Percentiles rank a stretch among this genome's conserved stretches.
These are phyloP conservation scores for Actinidia chinensis DNA, from an alignment of 179 eudicot species.

Conservation along the genomic window DNA sequence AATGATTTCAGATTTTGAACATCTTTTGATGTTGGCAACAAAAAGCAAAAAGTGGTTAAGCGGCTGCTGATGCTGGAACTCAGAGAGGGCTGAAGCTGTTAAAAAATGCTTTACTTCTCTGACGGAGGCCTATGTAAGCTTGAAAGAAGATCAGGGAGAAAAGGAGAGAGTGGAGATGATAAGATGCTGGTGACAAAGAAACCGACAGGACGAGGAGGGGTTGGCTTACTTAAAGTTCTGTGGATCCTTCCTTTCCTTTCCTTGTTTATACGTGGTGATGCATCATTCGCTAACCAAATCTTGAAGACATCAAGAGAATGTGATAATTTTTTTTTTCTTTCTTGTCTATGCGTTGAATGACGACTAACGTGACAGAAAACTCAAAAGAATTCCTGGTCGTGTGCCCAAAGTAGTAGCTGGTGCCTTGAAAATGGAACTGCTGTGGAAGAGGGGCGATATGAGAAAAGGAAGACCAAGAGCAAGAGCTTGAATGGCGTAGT, in stretches of 20 bases:
- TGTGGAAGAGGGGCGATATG: slow-evolving; percentile 61
- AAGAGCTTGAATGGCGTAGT: slow-evolving; percentile 69
- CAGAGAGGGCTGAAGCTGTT: slow-evolving; percentile 31
- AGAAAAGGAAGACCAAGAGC: slow-evolving; percentile 61
- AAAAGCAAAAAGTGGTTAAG: slow-evolving; percentile 63
- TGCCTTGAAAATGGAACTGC: slow-evolving; percentile 52
- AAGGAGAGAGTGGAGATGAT: slow-evolving; percentile 44
- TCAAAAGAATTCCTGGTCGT: slow-evolving; percentile 77
- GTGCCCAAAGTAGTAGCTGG: slow-evolving; percentile 72
- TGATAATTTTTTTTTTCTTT: slow-evolving; percentile 1
- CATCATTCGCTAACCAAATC: not conserved
- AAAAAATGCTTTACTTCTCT: slow-evolving; percentile 50
- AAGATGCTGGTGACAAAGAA: slow-evolving; percentile 49
- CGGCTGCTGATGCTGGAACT: slow-evolving; percentile 42
- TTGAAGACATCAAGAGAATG: not conserved
- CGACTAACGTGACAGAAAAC: slow-evolving; percentile 68
- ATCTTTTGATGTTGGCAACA: slow-evolving; percentile 48
- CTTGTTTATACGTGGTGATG: not conserved
- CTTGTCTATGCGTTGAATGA: slow-evolving; percentile 65
- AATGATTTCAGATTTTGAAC: slow-evolving; percentile 51
- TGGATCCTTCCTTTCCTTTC: too few relatives aligned
- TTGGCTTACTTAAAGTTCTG: too few relatives aligned
- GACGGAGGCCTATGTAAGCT: slow-evolving; percentile 49
- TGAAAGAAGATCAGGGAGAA: slow-evolving; percentile 54
- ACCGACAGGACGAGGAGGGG: slow-evolving; percentile 52